Evolutionary conservation across 805 yeast genomes (phyloP), one percentile per base, ranked within the genome.

Genomic region (Yarrowia deformans): DNA sequence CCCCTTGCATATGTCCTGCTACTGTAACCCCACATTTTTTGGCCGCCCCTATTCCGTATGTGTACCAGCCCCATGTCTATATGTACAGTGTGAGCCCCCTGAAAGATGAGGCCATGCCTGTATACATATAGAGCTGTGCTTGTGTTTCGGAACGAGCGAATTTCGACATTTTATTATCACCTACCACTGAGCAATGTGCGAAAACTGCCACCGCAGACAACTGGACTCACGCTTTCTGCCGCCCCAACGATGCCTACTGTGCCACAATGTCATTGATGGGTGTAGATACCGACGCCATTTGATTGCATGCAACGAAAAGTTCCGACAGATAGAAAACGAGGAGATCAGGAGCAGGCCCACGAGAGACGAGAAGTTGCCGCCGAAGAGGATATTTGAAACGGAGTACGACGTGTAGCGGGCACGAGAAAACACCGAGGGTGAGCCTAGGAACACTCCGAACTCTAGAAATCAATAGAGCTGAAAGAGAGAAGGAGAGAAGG

Each of bases 61-160:
- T 23, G 29, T 23, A 23, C 29, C 34, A 12, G 50, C 50, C 50
- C 50, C 50, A 46, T 46, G 50, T 46, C 49, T 9, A 16, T 23
- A 19, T 7, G 32, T 46, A 46, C 34, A 32, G 12, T 46, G n/a
- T 19, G 34, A 46, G n/a, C 29, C 50, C 50, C 50, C 50, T 46
- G 32, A 23, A 13, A 46, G 12, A 46, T 46, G 50, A 23, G 50
- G 50, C 50, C 50, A 46, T 46, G 50, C 50, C 23, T 10, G 50
- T 46, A 13, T 46, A 23, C 32, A n/a, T 43, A 18, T 43, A 43
- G 46, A n/a, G 46, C 23, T 42, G 7, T 7, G 18, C 9, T 14
- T 13, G 19, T n/a, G 18, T 7, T n/a, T n/a, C n/a, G 8, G 14
- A n/a, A 8, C 14, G 45, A 14, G 45, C n/a, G 19, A 14, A 3